Evolutionary conservation across 805 yeast species (phyloP), one percentile per base, ranked within the genome.

Genomic region (Yamadazyma philogaea): DNA sequence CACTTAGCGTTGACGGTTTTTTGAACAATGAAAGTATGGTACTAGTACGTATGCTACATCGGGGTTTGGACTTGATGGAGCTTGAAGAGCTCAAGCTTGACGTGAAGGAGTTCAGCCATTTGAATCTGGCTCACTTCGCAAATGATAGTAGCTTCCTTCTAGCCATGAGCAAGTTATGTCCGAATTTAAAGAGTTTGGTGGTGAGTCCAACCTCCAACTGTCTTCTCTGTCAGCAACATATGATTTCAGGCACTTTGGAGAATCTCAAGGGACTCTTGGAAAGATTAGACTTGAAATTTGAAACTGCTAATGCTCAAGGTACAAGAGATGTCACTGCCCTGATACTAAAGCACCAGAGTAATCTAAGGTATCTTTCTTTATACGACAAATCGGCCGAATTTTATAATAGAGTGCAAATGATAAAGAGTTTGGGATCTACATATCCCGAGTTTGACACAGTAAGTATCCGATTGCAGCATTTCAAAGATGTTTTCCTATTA

Each of bases 51-150:
- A 11, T 50, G 10, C 19, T 61, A 7, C 22, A 33, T 17, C 37
- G 24, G 10, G 43, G 51, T 0, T 41, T 57, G 2, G 53, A 53
- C 6, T 51, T 59, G 17, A 27, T 16, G 4, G 33, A 22, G 3
- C 40, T 60, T 24, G 33, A 12, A 6, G 38, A 43, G 6, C 47
- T 60, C 6, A 49, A 45, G 31, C 40, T 56, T 5, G 37, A 47
- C 8, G 35, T 52, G 31, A 55, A 49, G 12, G 64, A 61, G 45
- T 34, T 45, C n/a, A 48, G 56, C 22, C 65, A 60, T 32, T 45
- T 45, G 6, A 44, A 52, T 20, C 45, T 40, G 4, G 30, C 44
- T 3, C 63, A 59, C 41, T 40, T 27, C 11, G 18, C n/a, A 16
- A 43, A 38, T 18, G n/a, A 37, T 8, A 22, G 44, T 4, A 51